phyloP scores from a whole-genome alignment of 176 grass and related monocot species.

The Cenchrus americanus region DNA sequence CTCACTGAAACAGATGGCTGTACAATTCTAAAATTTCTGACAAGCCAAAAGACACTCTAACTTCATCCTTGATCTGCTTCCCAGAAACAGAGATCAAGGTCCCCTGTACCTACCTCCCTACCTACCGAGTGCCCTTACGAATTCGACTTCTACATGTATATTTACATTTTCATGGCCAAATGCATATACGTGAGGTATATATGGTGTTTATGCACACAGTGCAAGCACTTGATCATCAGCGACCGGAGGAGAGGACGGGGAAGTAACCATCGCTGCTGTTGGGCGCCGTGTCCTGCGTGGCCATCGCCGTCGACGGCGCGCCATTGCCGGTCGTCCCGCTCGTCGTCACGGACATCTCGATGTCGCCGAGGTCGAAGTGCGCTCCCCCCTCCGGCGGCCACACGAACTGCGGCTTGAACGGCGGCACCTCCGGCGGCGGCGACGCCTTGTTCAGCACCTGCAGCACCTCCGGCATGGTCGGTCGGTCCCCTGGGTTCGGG shows the following conservation, averaged over 20 bases:
- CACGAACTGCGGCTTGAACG: constrained; percentile 42
- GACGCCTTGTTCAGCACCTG: constrained; percentile 49
- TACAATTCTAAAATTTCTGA: neutral
- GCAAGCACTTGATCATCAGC: neutral
- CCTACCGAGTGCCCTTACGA: neutral
- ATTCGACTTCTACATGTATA: constrained; percentile 33
- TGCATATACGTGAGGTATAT: neutral
- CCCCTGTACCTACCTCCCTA: neutral
- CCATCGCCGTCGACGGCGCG: neutral
- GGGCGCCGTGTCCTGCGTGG: neutral
- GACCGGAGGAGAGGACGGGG: constrained; percentile 44
- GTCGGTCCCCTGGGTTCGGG: constrained; percentile 48
- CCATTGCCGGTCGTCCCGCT: neutral
- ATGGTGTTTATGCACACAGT: neutral
- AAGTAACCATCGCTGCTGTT: constrained; percentile 40
- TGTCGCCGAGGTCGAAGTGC: constrained; percentile 34
- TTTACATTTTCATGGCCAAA: constrained; percentile 27
- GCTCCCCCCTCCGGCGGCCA: constrained; percentile 51
- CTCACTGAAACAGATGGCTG: neutral
- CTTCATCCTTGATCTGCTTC: neutral
- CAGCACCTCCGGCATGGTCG: constrained; percentile 48
- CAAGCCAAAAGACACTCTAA: neutral
- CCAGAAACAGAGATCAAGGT: neutral
- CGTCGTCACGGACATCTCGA: constrained; percentile 1
- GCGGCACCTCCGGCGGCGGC: constrained; percentile 51